Base-by-base conservation (phyloP, 2,329 filamentous ascomycete genomes). In the Fusarium chuoi region DNA sequence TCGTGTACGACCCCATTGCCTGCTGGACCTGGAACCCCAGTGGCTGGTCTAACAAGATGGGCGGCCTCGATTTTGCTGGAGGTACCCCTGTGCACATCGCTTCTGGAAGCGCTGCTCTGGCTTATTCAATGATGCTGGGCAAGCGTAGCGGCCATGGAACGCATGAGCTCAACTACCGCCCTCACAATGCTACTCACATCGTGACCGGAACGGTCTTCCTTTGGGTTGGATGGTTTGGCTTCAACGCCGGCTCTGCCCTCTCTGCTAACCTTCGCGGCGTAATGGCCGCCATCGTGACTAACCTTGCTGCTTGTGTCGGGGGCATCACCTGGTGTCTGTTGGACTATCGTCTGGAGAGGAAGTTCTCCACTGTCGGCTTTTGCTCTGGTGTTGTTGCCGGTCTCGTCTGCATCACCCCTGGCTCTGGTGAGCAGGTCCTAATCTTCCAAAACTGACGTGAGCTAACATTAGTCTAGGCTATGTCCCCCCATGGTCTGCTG, bases 211-310 rank as follows among this genome's bases (percentile, higher is more conserved):
- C 95, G 7, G 94, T 97, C 52, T 97, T 98, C 84, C 90, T 98
- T 22, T 98, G 95, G 94, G 93, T 97, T 22, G 95, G 95, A 61
- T 98, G 94, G 95, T 97, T 97, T 79, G 95, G 95, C 54, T 98
- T 98, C 90, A 98, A 97, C 78, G 94, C 93, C 56, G 94, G 94
- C 73, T 95, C 92, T 22, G 94, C 94, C 20, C 86, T 96, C 62
- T 87, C 91, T 55, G 94, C 94, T 58, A 97, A 96, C 82, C 83
- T 97, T 79, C 92, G 95, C 55, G 94, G 94, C 49, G 89, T 97
- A 77, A 94, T 97, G 91, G 95, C 95, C 49, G 93, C 93, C 17
- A 87, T 96, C 4, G 93, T 96, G 48, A 97, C 95, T 61, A 96
- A 97, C 81, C 85, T 97, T 36, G 92, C 94, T 30, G 95, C 94